Evolutionary conservation across 1,284 basidiomycete species (phyloP), one percentile per base, ranked within the genome.

Genomic region (Lignosus rhinocerotis): DNA sequence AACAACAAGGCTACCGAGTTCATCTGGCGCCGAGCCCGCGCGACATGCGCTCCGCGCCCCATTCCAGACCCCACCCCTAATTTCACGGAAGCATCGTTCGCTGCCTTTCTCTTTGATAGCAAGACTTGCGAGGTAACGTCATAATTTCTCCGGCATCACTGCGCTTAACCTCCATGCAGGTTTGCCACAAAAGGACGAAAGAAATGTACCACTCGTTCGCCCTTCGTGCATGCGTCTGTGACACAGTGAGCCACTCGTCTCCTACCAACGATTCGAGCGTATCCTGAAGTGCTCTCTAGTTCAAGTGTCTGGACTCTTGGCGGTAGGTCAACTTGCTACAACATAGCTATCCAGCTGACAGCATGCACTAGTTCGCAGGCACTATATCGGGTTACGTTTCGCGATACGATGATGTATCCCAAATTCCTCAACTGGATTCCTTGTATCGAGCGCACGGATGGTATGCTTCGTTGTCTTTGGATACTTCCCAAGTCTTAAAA

Each of bases 41-140:
- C 69, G 32, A 64, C 67, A 14, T 76, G 70, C 57, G 33, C 56
- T 8, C 71, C 73, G 0, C 60, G 54, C 1, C 69, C 73, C 16
- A 71, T 84, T 21, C 84, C 83, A 1, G 78, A 82, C 43, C 81
- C 80, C 0, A 68, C 67, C 0, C 67, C 69, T 0, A 70, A 67
- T 6, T 78, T 76, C 68, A 74, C 70, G 44, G 80, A 82, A 55
- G 62, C 78, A 0, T 69, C 74, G 3, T 88, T 83, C 67, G 85
- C 83, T 16, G 80, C 86, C 0, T 81, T 87, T 58, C 61, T 89
- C 34, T 90, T 86, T 59, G 82, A 84, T 63, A 70, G 69, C 1
- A 86, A 85, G 0, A 16, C 58, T 3, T 90, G 88, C 64, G 79
- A 82, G 69, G 85, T 88, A 61, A 76, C 63, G 19, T 39, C 47